Base-by-base conservation (phyloP, 805 yeast species). In the Saturnispora ahearnii region DNA sequence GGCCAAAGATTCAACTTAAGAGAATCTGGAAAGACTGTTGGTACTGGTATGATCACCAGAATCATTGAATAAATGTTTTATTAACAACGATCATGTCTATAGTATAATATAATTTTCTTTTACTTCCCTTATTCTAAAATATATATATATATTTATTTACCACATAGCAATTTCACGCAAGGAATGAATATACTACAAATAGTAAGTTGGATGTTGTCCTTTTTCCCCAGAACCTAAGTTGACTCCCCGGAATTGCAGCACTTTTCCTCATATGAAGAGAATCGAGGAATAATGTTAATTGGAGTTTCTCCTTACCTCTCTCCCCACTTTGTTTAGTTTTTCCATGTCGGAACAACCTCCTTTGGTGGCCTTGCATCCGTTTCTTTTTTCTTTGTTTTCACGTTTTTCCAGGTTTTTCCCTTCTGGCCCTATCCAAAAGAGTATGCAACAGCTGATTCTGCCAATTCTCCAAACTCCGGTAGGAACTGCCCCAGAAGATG, bases 1-100 rank as follows among this genome's bases (percentile, higher is more conserved):
- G 95, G 95, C 70, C 96, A 90, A 78, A 87, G 98, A 75, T 93
- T 93, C 85, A 93, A 93, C 82, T 79, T 93, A 70, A 93, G 99
- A 82, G 99, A 93, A 77, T 97, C 98, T 75, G 97, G 97, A 70
- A 87, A 85, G 77, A 93, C 99, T 58, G 97, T 93, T 59, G 99
- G 96, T 73, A 93, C 99, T 59, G 99, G 99, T 77, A 76, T 93
- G 76, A 81, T 93, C 62, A 93, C 99, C 63, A 84, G 96, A 58
- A 63, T 64, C 46, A 62, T 63, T 50, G 64, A 61, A 56, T 56
- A 55, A 41, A 41, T 44, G 5, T 7, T 12, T 13, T 32, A 32
- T 13, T 24, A 33, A 33, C 18, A 26, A 6, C 29, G 29, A 26
- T 26, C 55, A 21, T 53, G 55, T 53, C 44, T 51, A 53, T 53